These are phyloP conservation scores for Microthyrium microscopicum DNA, from an alignment of 2,329 filamentous ascomycete species.

Conservation along the genomic window DNA sequence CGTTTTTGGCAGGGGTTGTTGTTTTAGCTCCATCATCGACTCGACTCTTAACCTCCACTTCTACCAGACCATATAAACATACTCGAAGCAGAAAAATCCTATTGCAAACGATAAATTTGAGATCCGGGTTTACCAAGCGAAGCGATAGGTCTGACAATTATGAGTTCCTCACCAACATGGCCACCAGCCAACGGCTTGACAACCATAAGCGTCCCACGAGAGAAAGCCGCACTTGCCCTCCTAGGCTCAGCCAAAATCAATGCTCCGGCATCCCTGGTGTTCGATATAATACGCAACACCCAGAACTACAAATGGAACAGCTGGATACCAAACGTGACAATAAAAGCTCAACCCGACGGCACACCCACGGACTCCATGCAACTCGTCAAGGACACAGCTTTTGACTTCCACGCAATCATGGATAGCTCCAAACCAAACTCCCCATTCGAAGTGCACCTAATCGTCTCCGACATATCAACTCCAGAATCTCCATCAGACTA, in stretches of 20 bases:
- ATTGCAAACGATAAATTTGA: no score
- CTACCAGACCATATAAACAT: no score
- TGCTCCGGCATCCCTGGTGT: conserved; percentile 7
- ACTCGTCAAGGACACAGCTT: conserved; percentile 10
- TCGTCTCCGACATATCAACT: conserved; percentile 14
- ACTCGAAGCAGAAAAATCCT: no score
- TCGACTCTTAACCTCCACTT: no score
- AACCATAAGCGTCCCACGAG: conserved; percentile 10
- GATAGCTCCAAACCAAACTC: conserved; percentile 12
- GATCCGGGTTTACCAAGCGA: no score
- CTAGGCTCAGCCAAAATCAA: conserved; percentile 2
- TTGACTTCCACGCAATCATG: conserved; percentile 15
- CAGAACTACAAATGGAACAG: conserved; percentile 8
- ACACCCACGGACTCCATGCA: conserved; percentile 5
- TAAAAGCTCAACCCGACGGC: conserved; percentile 8
- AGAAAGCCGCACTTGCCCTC: conserved; percentile 2
- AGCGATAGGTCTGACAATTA: no score
- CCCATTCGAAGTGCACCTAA: conserved; percentile 10
- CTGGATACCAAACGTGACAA: conserved; percentile 4
- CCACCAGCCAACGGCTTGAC: conserved; percentile 13
- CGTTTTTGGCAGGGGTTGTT: no score
- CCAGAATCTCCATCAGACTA: conserved; percentile 12
- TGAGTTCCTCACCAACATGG: conserved; percentile 8
- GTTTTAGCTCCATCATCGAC: no score
- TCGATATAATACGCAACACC: conserved; percentile 6